phyloP scores from a whole-genome alignment of 169 alveolate species.

The Sarcocystis neurona region DNA sequence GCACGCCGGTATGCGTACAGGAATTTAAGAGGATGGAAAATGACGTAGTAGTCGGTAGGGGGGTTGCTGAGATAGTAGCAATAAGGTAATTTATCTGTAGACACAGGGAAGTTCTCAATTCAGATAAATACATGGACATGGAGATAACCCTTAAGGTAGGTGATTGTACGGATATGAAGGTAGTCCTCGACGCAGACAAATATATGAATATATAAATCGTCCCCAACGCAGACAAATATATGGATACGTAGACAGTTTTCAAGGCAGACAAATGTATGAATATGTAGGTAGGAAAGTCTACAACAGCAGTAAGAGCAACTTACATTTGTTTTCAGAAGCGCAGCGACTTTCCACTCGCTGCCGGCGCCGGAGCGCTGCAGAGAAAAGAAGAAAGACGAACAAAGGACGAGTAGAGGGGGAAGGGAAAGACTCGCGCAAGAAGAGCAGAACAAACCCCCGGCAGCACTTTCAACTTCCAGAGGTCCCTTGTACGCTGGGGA shows the following conservation, averaged over 20 bases:
- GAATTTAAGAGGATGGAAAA: too few species aligned
- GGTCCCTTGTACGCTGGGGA: too few species aligned
- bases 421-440: too few species aligned
- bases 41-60: too few species aligned
- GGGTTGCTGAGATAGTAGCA: too few species aligned
- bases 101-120: too few species aligned
- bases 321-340: not conserved
- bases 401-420: too few species aligned
- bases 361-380: slow-evolving; percentile 12
- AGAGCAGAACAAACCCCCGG: too few species aligned
- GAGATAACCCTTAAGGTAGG: not conserved
- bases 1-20: too few species aligned
- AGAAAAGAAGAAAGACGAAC: not conserved
- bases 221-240: not conserved
- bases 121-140: not conserved
- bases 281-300: not conserved
- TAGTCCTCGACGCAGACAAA: not conserved
- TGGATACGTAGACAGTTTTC: not conserved
- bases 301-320: not conserved
- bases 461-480: too few species aligned
- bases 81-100: too few species aligned
- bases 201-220: too few species aligned
- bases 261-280: not conserved
- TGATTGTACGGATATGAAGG: not conserved
- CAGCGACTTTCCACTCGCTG: slow-evolving; percentile 4